Evolutionary conservation across 345 rosid genomes (phyloP).

Genomic region (Gossypium longicalyx): DNA sequence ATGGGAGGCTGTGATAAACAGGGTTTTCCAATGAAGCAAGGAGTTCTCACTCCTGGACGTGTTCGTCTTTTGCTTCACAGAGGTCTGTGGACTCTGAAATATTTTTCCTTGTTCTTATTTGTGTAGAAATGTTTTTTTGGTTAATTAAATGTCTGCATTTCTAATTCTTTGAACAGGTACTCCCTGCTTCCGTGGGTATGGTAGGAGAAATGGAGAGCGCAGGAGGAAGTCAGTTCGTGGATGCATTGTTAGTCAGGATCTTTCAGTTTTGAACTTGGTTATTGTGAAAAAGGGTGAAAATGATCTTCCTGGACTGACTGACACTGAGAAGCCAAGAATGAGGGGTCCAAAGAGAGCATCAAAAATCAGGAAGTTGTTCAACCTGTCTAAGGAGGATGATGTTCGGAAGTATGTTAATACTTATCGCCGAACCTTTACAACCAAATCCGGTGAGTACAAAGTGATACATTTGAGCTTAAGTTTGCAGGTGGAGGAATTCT

Average conservation of each 20-base stretch:
- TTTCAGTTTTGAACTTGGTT: conserved; percentile 76
- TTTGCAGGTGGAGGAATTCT: too few species aligned
- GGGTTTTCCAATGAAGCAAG: conserved; percentile 91
- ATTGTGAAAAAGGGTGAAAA: conserved; percentile 85
- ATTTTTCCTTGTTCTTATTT: not conserved
- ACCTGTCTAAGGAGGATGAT: conserved; percentile 86
- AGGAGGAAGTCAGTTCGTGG: conserved; percentile 88
- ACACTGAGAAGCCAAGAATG: conserved; percentile 87
- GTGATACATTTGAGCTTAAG: not conserved
- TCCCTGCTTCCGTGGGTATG: conserved; percentile 77
- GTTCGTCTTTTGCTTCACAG: conserved; percentile 79
- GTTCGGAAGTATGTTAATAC: conserved; percentile 89
- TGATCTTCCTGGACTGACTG: conserved; percentile 82
- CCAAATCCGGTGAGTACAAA: conserved; percentile 46
- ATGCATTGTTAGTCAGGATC: conserved; percentile 81
- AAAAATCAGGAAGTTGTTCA: conserved; percentile 77
- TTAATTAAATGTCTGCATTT: not conserved
- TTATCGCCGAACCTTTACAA: conserved; percentile 66
- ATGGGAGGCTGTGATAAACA: conserved; percentile 94
- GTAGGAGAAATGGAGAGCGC: conserved; percentile 78
- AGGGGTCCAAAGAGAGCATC: conserved; percentile 95
- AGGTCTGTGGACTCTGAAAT: conserved; percentile 30
- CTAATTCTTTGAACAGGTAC: conserved; percentile 38
- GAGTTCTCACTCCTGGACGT: conserved; percentile 79
- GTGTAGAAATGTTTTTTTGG: not conserved